phyloP scores from a whole-genome alignment of 768 basidiomycete genomes.

The Tylopilus cervinicoccineus region DNA sequence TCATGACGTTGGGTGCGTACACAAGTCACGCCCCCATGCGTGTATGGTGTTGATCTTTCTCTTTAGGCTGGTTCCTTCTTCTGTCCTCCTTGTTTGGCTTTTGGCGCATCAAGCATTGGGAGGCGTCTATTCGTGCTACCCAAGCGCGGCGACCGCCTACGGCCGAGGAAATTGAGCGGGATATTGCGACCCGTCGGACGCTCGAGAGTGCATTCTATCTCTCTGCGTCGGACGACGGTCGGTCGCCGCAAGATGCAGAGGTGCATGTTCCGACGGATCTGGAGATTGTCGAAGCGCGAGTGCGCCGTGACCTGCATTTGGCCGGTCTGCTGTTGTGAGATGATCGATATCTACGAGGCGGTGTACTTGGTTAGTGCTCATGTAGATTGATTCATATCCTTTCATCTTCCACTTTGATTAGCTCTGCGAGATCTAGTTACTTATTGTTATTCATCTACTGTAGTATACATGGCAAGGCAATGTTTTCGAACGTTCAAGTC shows the following conservation, averaged over 20 bases:
- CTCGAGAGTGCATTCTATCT: slow-evolving; percentile 53
- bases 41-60: background rate
- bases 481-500: background rate
- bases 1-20: slow-evolving; percentile 78
- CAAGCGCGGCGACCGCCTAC: slow-evolving; percentile 21
- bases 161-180: slow-evolving; percentile 47
- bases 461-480: slow-evolving; percentile 14
- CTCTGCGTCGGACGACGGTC: slow-evolving; percentile 24
- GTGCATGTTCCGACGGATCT: slow-evolving; percentile 25
- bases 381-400: background rate
- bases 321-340: slow-evolving; percentile 56
- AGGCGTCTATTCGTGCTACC: slow-evolving; percentile 57
- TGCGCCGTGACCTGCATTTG: slow-evolving; percentile 46
- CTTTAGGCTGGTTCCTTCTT: slow-evolving; percentile 83
- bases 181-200: slow-evolving; percentile 47
- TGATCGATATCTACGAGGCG: background rate
- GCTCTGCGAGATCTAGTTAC: slow-evolving; percentile 8
- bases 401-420: background rate
- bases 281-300: slow-evolving; percentile 41
- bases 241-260: background rate
- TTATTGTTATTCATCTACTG: slow-evolving; percentile 16
- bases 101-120: slow-evolving; percentile 85
- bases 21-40: background rate
- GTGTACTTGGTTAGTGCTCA: slow-evolving; percentile 8
- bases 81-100: slow-evolving; percentile 79